Evolutionary conservation across 106 monocot genomes (phyloP).

Genomic region (Xerophyta viscosa): DNA sequence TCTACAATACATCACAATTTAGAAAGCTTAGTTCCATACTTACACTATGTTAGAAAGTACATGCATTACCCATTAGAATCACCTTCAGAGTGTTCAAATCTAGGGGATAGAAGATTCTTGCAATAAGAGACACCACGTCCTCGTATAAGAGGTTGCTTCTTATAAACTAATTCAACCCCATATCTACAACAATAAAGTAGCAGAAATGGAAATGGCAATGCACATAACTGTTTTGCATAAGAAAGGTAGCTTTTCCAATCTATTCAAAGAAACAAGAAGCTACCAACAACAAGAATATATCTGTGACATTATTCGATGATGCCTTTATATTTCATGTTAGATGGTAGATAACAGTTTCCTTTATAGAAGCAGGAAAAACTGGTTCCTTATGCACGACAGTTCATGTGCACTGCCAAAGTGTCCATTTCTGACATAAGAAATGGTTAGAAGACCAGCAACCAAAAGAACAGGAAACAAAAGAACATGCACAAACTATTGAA

Average conservation of each 20-base stretch:
- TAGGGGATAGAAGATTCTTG: slow-evolving; percentile 95
- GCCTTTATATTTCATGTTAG: slow-evolving; percentile 18
- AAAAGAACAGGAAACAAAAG: slow-evolving; percentile 1
- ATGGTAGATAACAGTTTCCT: slow-evolving; percentile 9
- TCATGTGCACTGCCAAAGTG: slow-evolving; percentile 16
- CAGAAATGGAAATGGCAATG: slow-evolving; percentile 22
- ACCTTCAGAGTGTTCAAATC: slow-evolving; percentile 98
- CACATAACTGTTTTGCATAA: slow-evolving; percentile 25
- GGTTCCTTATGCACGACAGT: slow-evolving; percentile 25
- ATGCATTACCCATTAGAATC: slow-evolving; percentile 1
- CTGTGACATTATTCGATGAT: neutral
- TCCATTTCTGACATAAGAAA: slow-evolving; percentile 20
- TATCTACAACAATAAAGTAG: slow-evolving; percentile 41
- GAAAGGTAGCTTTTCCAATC: slow-evolving; percentile 5
- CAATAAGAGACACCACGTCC: slow-evolving; percentile 98
- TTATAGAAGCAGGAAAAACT: neutral
- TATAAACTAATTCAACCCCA: slow-evolving; percentile 84
- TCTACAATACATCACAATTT: slow-evolving; percentile 30
- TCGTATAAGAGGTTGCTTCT: slow-evolving; percentile 90
- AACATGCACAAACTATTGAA: neutral
- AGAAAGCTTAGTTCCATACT: neutral
- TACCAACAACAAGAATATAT: slow-evolving; percentile 14
- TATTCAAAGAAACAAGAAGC: slow-evolving; percentile 14
- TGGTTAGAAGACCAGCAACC: neutral
- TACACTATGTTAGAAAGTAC: neutral